Conservation (phyloP, 768 basidiomycete genomes). For the Russula abietina region DNA sequence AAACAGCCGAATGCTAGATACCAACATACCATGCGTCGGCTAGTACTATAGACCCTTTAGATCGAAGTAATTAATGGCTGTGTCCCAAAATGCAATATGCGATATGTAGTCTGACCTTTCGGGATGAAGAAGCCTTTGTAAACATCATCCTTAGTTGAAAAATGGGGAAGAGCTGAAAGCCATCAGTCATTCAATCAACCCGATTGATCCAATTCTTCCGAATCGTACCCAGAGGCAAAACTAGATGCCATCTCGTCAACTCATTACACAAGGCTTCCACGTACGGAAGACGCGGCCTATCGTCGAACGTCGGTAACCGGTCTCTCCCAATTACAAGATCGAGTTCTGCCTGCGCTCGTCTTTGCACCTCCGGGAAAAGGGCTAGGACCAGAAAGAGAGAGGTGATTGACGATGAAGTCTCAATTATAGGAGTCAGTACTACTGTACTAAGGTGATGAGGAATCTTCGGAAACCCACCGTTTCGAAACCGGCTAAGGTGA, state of each 20-base stretch:
- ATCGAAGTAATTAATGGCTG: background rate
- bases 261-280: conserved; percentile 28
- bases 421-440: background rate
- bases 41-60: conserved; percentile 21
- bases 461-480: background rate
- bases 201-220: no score
- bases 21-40: conserved; percentile 28
- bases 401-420: conserved; percentile 10
- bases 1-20: background rate
- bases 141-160: conserved; percentile 24
- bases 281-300: conserved; percentile 28
- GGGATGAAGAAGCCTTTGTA: conserved; percentile 29
- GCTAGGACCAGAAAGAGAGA: conserved; percentile 12
- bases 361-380: conserved; percentile 14
- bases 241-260: conserved; percentile 26
- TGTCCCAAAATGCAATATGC: background rate
- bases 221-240: conserved; percentile 7
- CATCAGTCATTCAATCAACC: background rate
- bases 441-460: no score
- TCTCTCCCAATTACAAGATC: conserved; percentile 22
- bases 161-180: conserved; percentile 26
- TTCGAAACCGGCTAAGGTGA: conserved; percentile 12
- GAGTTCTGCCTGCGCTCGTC: conserved; percentile 5
- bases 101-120: conserved; percentile 22
- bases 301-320: conserved; percentile 28